Conservation (phyloP, 148 eudicot species). For the Polygonum aviculare region DNA sequence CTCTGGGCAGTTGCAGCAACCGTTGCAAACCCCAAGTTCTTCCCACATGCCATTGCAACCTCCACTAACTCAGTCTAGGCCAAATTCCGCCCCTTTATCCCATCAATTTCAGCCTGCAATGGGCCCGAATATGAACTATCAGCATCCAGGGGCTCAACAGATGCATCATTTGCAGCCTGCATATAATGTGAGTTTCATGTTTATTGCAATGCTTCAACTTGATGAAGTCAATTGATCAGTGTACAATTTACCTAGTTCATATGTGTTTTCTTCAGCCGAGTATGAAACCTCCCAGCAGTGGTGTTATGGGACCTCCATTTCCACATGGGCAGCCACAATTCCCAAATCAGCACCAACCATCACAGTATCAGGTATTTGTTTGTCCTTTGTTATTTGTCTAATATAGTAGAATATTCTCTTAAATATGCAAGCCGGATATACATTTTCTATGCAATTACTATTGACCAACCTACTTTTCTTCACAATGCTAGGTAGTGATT, state of each 20-base stretch:
- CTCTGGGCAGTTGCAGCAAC: conserved; percentile 57
- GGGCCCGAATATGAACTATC: conserved; percentile 57
- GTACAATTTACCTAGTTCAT: neutral
- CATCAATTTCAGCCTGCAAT: conserved; percentile 58
- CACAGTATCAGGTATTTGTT: conserved; percentile 60
- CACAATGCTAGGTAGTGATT: neutral
- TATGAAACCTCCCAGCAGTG: conserved; percentile 32
- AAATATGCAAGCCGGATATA: neutral
- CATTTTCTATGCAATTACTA: neutral
- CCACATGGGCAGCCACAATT: conserved; percentile 69
- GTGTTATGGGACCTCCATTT: conserved; percentile 51
- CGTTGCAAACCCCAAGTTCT: conserved; percentile 41
- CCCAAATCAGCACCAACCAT: conserved; percentile 46
- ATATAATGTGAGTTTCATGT: conserved; percentile 52
- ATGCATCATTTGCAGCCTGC: conserved; percentile 63
- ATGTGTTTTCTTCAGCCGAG: conserved; percentile 34
- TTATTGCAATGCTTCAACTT: neutral
- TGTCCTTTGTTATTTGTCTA: neutral
- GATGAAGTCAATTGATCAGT: conserved; percentile 3
- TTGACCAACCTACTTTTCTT: neutral
- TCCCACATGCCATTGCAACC: conserved; percentile 58
- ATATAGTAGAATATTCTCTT: neutral
- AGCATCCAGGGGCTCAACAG: conserved; percentile 59
- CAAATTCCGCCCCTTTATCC: conserved; percentile 22
- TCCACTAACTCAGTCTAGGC: conserved; percentile 63